Conservation (phyloP, 176 grass and related monocot species). For the Juncus inflexus region DNA sequence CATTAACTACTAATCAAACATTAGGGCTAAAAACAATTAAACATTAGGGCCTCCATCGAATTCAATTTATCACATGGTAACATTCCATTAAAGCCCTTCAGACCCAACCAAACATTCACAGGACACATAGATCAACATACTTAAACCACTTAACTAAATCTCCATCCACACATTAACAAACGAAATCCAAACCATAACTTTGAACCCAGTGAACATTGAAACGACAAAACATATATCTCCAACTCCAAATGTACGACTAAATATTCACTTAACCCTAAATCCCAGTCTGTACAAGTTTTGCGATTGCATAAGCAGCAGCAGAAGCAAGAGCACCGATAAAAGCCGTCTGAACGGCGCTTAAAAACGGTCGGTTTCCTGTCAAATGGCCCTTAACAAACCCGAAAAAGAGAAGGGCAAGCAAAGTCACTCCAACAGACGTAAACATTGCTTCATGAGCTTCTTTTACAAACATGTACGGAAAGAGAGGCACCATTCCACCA, state of each 20-base stretch:
- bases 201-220: too few species aligned
- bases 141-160: slow-evolving; percentile 5
- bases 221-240: neutral
- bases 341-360: slow-evolving; percentile 69
- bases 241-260: slow-evolving; percentile 31
- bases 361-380: slow-evolving; percentile 63
- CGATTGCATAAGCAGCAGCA: slow-evolving; percentile 71
- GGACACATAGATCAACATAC: slow-evolving; percentile 17
- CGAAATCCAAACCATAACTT: slow-evolving; percentile 9
- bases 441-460: slow-evolving; percentile 56
- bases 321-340: slow-evolving; percentile 76
- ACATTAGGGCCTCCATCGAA: too few species aligned
- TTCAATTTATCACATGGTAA: neutral
- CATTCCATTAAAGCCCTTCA: neutral
- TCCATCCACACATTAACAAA: slow-evolving; percentile 1
- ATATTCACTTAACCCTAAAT: neutral
- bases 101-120: neutral
- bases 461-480: slow-evolving; percentile 64
- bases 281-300: slow-evolving; percentile 60
- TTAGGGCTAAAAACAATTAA: too few species aligned
- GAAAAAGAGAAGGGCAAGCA: slow-evolving; percentile 72
- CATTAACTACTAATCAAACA: too few species aligned
- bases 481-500: slow-evolving; percentile 78
- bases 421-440: slow-evolving; percentile 68
- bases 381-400: slow-evolving; percentile 82